A percentile compares a stretch with the other conserved stretches of the same genome.
These are phyloP conservation scores for Ascochyta fabae DNA, from an alignment of 2,329 filamentous ascomycete genomes.

Conservation along the genomic window DNA sequence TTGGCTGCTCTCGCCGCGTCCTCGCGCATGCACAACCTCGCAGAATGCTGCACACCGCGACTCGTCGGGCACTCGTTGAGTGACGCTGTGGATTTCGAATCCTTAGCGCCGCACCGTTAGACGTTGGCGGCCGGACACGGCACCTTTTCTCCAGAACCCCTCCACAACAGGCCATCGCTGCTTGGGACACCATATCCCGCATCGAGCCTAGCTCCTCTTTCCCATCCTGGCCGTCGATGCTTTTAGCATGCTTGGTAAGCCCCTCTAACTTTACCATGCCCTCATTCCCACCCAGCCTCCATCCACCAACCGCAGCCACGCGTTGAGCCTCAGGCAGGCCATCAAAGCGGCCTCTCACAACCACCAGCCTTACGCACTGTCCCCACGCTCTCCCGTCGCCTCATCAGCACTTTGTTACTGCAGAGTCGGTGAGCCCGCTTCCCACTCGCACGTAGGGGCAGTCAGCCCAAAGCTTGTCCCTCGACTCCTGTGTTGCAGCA, in stretches of 20 bases:
- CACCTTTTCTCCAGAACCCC: slow-evolving; percentile 15
- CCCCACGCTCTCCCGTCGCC: slow-evolving; percentile 34
- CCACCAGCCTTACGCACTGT: slow-evolving; percentile 38
- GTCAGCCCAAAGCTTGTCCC: slow-evolving; percentile 36
- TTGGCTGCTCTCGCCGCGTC: slow-evolving; percentile 21
- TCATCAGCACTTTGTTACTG: slow-evolving; percentile 40
- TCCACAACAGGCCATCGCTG: slow-evolving; percentile 25
- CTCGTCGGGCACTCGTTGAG: slow-evolving; percentile 22
- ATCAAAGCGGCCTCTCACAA: slow-evolving; percentile 30
- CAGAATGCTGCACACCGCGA: slow-evolving; percentile 30
- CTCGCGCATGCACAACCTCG: slow-evolving; percentile 35
- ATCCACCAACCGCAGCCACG: slow-evolving; percentile 23
- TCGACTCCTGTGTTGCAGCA: not conserved
- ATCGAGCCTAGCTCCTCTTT: slow-evolving; percentile 25
- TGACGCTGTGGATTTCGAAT: slow-evolving; percentile 21
- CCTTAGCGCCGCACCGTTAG: slow-evolving; percentile 26
- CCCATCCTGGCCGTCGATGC: slow-evolving; percentile 18
- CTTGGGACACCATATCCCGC: slow-evolving; percentile 32
- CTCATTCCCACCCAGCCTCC: slow-evolving; percentile 7
- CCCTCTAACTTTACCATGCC: slow-evolving; percentile 14
- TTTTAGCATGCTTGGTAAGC: slow-evolving; percentile 31
- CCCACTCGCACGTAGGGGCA: slow-evolving; percentile 23
- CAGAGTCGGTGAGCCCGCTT: slow-evolving; percentile 29
- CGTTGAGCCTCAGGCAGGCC: slow-evolving; percentile 24
- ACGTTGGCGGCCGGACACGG: slow-evolving; percentile 17